These are phyloP conservation scores for Alternaria viburni DNA, from an alignment of 2,329 filamentous ascomycete genomes.

Conservation along the genomic window DNA sequence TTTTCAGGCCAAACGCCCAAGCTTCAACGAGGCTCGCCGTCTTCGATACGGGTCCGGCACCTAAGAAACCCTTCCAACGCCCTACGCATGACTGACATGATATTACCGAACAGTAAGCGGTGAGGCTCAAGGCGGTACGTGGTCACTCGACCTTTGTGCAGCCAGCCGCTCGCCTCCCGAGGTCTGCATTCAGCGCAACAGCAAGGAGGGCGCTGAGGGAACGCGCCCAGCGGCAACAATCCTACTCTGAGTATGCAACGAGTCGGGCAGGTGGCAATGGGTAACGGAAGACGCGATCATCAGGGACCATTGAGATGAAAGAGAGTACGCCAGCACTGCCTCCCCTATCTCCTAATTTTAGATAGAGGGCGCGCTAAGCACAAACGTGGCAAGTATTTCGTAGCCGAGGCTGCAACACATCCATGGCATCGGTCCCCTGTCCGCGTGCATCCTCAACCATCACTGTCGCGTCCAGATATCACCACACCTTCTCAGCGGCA, in stretches of 20 bases:
- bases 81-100: conserved; percentile 27
- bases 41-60: conserved; percentile 26
- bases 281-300: conserved; percentile 22
- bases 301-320: conserved; percentile 20
- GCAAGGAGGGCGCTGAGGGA: neutral
- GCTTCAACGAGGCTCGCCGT: conserved; percentile 22
- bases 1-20: conserved; percentile 29
- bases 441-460: neutral
- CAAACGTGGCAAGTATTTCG: conserved; percentile 1
- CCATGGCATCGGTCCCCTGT: conserved; percentile 11
- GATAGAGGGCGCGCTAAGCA: conserved; percentile 12
- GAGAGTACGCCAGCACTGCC: conserved; percentile 32
- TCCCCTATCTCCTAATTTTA: conserved; percentile 42
- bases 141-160: conserved; percentile 17
- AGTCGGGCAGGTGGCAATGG: conserved; percentile 24
- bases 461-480: conserved; percentile 2
- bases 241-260: conserved; percentile 8
- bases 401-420: conserved; percentile 17
- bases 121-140: conserved; percentile 19
- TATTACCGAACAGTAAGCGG: conserved; percentile 16
- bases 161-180: conserved; percentile 21
- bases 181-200: conserved; percentile 9
- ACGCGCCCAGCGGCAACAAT: conserved; percentile 5
- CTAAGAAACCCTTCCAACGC: conserved; percentile 26
- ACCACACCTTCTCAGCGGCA: neutral